A percentile compares a stretch with the other conserved stretches of the same genome.
Conservation (phyloP, 2,329 filamentous ascomycete genomes). For the Corniculantispora saksenae region DNA sequence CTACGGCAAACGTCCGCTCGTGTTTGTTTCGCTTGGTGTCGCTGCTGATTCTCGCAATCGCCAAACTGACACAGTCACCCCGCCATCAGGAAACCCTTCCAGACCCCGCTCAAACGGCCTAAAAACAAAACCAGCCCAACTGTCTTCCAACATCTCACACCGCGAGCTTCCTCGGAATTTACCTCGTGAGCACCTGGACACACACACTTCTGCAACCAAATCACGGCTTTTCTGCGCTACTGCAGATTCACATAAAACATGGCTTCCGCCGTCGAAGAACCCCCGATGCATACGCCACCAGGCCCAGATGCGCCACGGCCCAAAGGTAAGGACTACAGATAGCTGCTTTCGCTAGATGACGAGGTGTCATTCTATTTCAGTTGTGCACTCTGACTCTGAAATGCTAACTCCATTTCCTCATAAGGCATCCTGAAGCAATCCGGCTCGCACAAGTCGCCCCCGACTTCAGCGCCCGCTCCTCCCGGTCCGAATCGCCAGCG, state of each 20-base stretch:
- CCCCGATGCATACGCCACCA: slow-evolving; percentile 45
- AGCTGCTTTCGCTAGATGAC: background rate
- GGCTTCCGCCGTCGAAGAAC: slow-evolving; percentile 41
- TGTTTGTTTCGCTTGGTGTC: background rate
- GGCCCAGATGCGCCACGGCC: slow-evolving; percentile 44
- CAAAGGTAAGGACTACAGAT: slow-evolving; percentile 39
- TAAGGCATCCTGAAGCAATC: slow-evolving; percentile 96
- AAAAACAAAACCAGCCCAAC: slow-evolving; percentile 12
- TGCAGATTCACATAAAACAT: slow-evolving; percentile 33
- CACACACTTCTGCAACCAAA: background rate
- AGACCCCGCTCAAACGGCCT: slow-evolving; percentile 16
- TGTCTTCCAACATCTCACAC: slow-evolving; percentile 9
- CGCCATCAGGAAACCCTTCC: slow-evolving; percentile 1
- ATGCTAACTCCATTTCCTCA: background rate
- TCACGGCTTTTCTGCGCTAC: background rate
- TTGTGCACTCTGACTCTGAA: background rate
- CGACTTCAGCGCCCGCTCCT: slow-evolving; percentile 19
- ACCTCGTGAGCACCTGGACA: slow-evolving; percentile 9
- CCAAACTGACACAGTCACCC: slow-evolving; percentile 12
- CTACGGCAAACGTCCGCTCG: background rate
- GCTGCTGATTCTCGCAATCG: background rate
- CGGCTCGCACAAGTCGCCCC: slow-evolving; percentile 59
- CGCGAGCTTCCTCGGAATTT: background rate
- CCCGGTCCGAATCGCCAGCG: slow-evolving; percentile 47
- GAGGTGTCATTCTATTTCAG: background rate